Base-by-base conservation (phyloP, 805 yeast genomes). In the Yamadazyma akitaensis region DNA sequence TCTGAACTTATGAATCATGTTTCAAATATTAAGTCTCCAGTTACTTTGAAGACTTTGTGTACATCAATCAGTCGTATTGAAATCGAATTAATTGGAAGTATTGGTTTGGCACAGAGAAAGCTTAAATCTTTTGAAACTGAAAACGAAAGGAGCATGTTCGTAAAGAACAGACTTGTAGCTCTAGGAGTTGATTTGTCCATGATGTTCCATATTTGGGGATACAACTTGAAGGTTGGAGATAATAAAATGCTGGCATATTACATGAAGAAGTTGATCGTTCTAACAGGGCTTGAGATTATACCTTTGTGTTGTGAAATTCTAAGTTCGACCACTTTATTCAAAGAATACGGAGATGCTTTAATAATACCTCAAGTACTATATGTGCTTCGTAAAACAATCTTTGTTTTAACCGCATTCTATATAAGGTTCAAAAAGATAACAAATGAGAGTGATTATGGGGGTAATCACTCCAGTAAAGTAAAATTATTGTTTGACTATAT, bases 341-440 rank as follows among this genome's bases (percentile, higher is more conserved):
- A 33, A n/a, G 32, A 44, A 14, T 17, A 73, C 0, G 66, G 70
- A 3, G 75, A 67, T 33, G 60, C 65, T 36, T 53, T 68, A 5
- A 40, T 78, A 21, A 73, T 68, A 43, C 79, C 81, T 16, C 40
- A 58, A 7, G 16, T 65, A 4, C 59, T 61, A 28, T 41, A 50
- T 28, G 44, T 53, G 33, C 50, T 59, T 36, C 68, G 65, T 42
- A 62, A 59, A 48, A 47, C 56, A 3, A 50, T 53, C 18, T 67
- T 64, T 40, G 34, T 67, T 8, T 43, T 47, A 28, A 55, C 65
- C 11, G 53, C 64, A 2, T 36, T 65, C 0, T 41, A 60, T 21
- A 36, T 63, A 3, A 50, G 67, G 37, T 40, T 62, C 13, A 57
- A 25, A 37, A 18, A 37, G 38, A n/a, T 32, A 11, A 8, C 12